Evolutionary conservation across 1,139 yeast genomes (phyloP), one percentile per base, ranked within the genome.

Genomic region (Magnusiomyces suaveolens): DNA sequence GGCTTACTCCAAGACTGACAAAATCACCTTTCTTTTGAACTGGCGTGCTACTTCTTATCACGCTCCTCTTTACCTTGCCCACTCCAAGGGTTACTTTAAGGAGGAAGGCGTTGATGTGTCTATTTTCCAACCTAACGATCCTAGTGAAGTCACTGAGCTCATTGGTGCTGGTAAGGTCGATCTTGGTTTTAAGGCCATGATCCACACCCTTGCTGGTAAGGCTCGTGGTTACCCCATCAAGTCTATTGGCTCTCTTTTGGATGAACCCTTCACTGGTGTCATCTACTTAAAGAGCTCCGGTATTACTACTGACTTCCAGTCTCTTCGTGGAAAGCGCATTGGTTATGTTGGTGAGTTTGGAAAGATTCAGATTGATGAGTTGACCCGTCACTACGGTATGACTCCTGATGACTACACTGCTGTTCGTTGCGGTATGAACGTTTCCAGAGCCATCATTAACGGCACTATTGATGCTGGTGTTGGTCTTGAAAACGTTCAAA

Each of bases 321-420:
- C 80, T 16, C 71, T 79, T 62, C 77, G 75, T 61, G 82, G 82
- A 23, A 78, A 78, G 65, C 69, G 70, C 51, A 77, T 79, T 60
- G 82, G 82, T 20, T 79, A 79, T 63, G 82, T 79, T 48, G 83
- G 82, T 38, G 82, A 79, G 62, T 79, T 79, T 63, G 83, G 83
- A 50, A 79, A 79, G 67, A 78, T 79, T 60, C 83, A 79, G 65
- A 68, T 79, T 54, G 82, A 79, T 61, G 83, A 79, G 63, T 70
- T 79, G 62, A 77, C 81, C 60, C 74, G 75, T 60, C 77, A 78
- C 65, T 78, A 75, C 60, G 81, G 81, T 43, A 76, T 78, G 81
- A 73, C 73, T 38, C 81, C 81, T 25, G 70, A 71, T 44, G 82
- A 79, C 64, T 79, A 78, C 65, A 77, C 81, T 53, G 80, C 82